These are phyloP conservation scores for Penicillium bialowiezense DNA, from an alignment of 495 filamentous ascomycete species.

Conservation along the genomic window DNA sequence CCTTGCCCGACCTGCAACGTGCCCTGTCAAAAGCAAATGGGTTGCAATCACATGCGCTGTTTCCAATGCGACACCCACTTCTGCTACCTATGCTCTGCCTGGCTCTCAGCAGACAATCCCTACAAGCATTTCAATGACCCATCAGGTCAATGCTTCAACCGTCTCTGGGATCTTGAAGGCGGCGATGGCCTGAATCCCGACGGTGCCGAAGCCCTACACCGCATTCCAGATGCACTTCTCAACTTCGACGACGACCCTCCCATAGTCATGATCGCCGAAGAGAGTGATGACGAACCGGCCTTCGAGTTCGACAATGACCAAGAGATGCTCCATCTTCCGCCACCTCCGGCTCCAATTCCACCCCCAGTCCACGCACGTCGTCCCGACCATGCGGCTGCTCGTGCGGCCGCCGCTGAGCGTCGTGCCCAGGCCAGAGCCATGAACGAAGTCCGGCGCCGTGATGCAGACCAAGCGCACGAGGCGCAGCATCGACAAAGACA, in stretches of 20 bases:
- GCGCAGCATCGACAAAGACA: not conserved
- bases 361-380: constrained; percentile 28
- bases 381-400: constrained; percentile 33
- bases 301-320: constrained; percentile 32
- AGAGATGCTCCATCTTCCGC: constrained; percentile 32
- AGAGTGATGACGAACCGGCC: constrained; percentile 21
- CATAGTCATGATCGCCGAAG: not conserved
- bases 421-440: constrained; percentile 46
- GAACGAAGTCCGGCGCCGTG: constrained; percentile 38
- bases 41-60: constrained; percentile 98
- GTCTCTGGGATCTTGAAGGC: constrained; percentile 84
- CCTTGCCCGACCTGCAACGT: constrained; percentile 88
- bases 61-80: constrained; percentile 88
- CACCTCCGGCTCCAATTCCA: constrained; percentile 43
- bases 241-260: constrained; percentile 36
- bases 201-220: constrained; percentile 43
- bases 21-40: constrained; percentile 82
- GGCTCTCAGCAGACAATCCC: constrained; percentile 77
- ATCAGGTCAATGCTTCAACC: constrained; percentile 68
- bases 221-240: constrained; percentile 33
- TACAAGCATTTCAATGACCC: constrained; percentile 83
- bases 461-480: not conserved
- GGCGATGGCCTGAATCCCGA: constrained; percentile 64
- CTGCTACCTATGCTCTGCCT: constrained; percentile 90
- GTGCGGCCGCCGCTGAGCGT: constrained; percentile 41